Percentiles rank a stretch among this genome's conserved stretches.
Conservation (phyloP, 495 filamentous ascomycete species). For the Stereocaulon alpinum region DNA sequence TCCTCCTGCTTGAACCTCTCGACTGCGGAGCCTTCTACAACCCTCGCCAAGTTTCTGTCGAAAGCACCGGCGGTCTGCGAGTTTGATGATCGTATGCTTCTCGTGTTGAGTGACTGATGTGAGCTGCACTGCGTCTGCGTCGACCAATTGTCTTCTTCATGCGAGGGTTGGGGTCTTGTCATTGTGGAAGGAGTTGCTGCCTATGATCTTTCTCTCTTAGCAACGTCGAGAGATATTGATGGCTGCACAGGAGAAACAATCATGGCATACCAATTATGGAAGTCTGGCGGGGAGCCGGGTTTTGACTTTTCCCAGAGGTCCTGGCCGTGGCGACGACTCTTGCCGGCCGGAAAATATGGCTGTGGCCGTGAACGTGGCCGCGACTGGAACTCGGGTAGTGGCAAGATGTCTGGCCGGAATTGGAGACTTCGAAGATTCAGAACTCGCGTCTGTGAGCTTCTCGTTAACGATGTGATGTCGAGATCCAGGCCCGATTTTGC, state of each 20-base stretch:
- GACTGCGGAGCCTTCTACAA: neutral
- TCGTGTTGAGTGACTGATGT: neutral
- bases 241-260: neutral
- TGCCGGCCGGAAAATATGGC: no score
- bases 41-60: neutral
- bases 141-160: neutral
- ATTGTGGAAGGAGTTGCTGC: neutral
- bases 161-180: neutral
- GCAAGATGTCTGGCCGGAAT: neutral
- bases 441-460: no score
- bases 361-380: neutral
- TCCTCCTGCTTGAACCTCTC: neutral
- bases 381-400: neutral
- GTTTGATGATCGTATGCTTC: neutral
- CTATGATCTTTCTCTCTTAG: neutral
- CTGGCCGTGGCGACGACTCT: neutral
- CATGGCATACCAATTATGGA: neutral
- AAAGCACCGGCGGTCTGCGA: neutral
- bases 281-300: neutral
- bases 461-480: no score
- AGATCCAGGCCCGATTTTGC: no score
- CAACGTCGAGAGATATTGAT: neutral
- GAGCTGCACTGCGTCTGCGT: neutral
- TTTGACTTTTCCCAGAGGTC: neutral
- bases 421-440: no score